Evolutionary conservation across 2,329 filamentous ascomycete genomes (phyloP).

Genomic region (Neonectria coccinea): DNA sequence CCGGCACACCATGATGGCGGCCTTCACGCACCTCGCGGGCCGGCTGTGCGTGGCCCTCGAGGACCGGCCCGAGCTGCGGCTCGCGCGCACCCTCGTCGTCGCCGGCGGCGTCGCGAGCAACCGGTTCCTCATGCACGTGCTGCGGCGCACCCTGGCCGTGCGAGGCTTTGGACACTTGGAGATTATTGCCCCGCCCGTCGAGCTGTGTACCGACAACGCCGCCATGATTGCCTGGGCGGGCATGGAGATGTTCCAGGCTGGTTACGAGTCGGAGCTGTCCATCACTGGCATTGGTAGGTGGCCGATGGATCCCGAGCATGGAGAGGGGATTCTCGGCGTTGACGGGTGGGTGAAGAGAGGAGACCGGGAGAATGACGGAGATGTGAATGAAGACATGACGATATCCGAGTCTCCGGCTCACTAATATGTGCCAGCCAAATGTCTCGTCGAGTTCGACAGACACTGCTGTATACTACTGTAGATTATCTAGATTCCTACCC

Average conservation of each 20-base stretch:
- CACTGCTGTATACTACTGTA: constrained; percentile 29
- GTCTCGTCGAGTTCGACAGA: not conserved
- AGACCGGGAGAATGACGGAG: not conserved
- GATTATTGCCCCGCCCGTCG: constrained; percentile 79
- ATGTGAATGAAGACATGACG: not conserved
- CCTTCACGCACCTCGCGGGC: constrained; percentile 88
- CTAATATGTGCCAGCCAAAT: constrained; percentile 10
- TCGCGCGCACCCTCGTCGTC: constrained; percentile 76
- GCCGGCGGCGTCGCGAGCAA: constrained; percentile 94
- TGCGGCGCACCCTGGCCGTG: constrained; percentile 68
- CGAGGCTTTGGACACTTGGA: constrained; percentile 72
- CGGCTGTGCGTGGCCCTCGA: constrained; percentile 77
- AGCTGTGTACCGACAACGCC: constrained; percentile 92
- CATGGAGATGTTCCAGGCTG: constrained; percentile 88
- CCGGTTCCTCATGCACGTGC: constrained; percentile 77
- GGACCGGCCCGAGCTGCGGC: constrained; percentile 44
- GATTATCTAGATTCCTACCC: constrained; percentile 11
- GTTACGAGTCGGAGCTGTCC: constrained; percentile 73
- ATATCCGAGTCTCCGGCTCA: not conserved
- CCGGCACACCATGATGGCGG: constrained; percentile 78
- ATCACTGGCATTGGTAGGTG: constrained; percentile 75
- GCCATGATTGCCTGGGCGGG: constrained; percentile 98
- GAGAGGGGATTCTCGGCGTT: constrained; percentile 72
- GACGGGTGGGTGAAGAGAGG: constrained; percentile 57
- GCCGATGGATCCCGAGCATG: constrained; percentile 75